These are phyloP conservation scores for Trichoderma cornu-damae DNA, from an alignment of 2,329 filamentous ascomycete genomes.

Conservation along the genomic window DNA sequence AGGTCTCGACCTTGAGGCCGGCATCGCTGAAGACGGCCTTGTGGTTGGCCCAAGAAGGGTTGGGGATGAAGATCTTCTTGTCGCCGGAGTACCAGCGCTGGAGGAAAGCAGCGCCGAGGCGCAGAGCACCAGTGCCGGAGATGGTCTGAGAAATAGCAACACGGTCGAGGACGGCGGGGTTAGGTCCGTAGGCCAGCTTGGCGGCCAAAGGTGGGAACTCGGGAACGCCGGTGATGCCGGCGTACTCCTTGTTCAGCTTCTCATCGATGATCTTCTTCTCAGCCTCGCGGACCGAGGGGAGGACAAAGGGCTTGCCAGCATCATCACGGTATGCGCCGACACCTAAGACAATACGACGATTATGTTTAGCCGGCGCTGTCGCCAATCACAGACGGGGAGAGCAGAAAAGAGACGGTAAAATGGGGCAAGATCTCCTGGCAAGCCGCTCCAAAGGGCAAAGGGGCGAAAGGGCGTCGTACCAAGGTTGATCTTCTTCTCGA, in stretches of 20 bases:
- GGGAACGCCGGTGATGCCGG: constrained; percentile 92
- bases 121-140: constrained; percentile 92
- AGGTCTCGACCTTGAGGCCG: constrained; percentile 85
- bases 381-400: constrained; percentile 14
- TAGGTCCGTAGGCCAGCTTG: constrained; percentile 79
- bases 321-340: constrained; percentile 98
- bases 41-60: constrained; percentile 76
- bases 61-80: constrained; percentile 96
- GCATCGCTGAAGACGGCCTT: constrained; percentile 92
- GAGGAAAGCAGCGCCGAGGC: constrained; percentile 92
- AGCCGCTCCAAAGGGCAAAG: constrained; percentile 14
- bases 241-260: constrained; percentile 92
- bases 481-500: constrained; percentile 95
- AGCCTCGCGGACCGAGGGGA: constrained; percentile 84
- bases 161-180: constrained; percentile 70
- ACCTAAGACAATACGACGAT: constrained; percentile 44
- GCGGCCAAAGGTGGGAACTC: constrained; percentile 91
- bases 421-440: constrained; percentile 9
- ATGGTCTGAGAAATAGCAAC: constrained; percentile 95
- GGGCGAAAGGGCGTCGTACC: constrained; percentile 46
- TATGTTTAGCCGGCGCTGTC: constrained; percentile 19
- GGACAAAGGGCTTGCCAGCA: constrained; percentile 94
- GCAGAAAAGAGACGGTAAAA: constrained; percentile 15
- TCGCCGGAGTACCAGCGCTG: constrained; percentile 82
- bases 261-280: constrained; percentile 79